Evolutionary conservation across 1,284 basidiomycete species (phyloP).

Genomic region (Hortiboletus rubellus): DNA sequence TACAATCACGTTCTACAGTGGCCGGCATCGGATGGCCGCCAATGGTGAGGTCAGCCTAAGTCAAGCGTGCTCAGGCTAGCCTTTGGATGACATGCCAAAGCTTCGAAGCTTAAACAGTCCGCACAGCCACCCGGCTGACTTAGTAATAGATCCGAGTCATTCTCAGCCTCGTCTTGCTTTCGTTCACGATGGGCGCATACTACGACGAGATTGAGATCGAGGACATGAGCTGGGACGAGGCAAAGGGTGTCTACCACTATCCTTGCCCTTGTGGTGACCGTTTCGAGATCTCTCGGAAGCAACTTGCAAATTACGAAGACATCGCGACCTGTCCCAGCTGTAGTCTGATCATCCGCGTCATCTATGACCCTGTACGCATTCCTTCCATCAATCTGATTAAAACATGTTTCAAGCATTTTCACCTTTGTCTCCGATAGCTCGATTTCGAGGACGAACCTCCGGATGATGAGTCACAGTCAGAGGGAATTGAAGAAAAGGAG

Average conservation of each 20-base stretch:
- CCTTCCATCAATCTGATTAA: neutral
- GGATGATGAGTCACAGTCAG: constrained; percentile 43
- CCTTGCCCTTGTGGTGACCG: constrained; percentile 98
- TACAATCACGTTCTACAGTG: too few relatives aligned
- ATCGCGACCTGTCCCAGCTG: constrained; percentile 98
- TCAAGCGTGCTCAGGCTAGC: too few relatives aligned
- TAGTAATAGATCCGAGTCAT: neutral
- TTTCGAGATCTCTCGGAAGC: constrained; percentile 91
- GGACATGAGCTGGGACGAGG: constrained; percentile 91
- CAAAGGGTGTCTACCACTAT: constrained; percentile 86
- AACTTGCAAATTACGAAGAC: constrained; percentile 91
- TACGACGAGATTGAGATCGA: constrained; percentile 96
- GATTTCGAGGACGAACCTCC: constrained; percentile 72
- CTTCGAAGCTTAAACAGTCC: too few relatives aligned
- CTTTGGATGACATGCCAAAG: too few relatives aligned
- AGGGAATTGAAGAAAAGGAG: constrained; percentile 41
- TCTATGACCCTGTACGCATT: constrained; percentile 88
- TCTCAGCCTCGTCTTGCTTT: too few relatives aligned
- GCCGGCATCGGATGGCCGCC: too few relatives aligned
- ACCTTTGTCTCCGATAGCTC: constrained; percentile 43
- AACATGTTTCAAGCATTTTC: neutral
- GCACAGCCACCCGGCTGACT: constrained; percentile 1
- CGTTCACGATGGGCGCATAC: constrained; percentile 66
- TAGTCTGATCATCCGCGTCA: constrained; percentile 88
- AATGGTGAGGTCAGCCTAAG: too few relatives aligned